These are phyloP conservation scores for Candida endomychidarum DNA, from an alignment of 805 yeast species.

Conservation along the genomic window DNA sequence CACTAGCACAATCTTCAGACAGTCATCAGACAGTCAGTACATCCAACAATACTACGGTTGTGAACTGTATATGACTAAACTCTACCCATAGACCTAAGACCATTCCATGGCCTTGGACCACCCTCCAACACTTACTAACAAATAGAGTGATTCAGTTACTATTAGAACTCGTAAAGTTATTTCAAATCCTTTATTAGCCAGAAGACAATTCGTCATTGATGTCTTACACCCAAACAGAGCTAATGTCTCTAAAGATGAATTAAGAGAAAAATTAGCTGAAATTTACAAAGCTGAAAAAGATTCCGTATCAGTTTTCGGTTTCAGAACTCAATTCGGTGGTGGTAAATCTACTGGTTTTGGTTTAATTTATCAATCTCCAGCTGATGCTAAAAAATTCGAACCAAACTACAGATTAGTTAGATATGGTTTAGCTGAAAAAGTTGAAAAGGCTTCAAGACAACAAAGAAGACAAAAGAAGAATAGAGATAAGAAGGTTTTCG, in stretches of 20 bases:
- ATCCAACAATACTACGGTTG: too few species aligned
- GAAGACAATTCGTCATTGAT: slow-evolving; percentile 99
- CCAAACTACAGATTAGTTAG: slow-evolving; percentile 99
- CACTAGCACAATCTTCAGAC: too few species aligned
- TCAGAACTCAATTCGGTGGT: slow-evolving; percentile 99
- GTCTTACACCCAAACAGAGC: slow-evolving; percentile 99
- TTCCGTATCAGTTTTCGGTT: slow-evolving; percentile 95
- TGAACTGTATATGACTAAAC: too few species aligned
- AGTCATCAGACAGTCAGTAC: too few species aligned
- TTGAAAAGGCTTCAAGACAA: slow-evolving; percentile 98
- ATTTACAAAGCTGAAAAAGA: slow-evolving; percentile 91
- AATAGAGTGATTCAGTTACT: slow-evolving; percentile 97
- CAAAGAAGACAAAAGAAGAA: slow-evolving; percentile 99
- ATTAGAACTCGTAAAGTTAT: slow-evolving; percentile 99
- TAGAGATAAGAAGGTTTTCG: slow-evolving; percentile 98
- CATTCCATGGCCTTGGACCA: too few species aligned
- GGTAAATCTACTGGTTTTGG: slow-evolving; percentile 99
- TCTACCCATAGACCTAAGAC: too few species aligned
- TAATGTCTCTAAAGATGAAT: slow-evolving; percentile 98
- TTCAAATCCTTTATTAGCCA: slow-evolving; percentile 97
- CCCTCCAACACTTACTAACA: slow-evolving; percentile 19
- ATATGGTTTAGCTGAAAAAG: slow-evolving; percentile 95
- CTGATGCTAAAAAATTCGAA: slow-evolving; percentile 97
- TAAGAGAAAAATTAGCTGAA: slow-evolving; percentile 89
- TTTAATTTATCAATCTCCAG: slow-evolving; percentile 95